Evolutionary conservation across 345 rosid species (phyloP), one percentile per base, ranked within the genome.

Genomic region (Acer campestre): DNA sequence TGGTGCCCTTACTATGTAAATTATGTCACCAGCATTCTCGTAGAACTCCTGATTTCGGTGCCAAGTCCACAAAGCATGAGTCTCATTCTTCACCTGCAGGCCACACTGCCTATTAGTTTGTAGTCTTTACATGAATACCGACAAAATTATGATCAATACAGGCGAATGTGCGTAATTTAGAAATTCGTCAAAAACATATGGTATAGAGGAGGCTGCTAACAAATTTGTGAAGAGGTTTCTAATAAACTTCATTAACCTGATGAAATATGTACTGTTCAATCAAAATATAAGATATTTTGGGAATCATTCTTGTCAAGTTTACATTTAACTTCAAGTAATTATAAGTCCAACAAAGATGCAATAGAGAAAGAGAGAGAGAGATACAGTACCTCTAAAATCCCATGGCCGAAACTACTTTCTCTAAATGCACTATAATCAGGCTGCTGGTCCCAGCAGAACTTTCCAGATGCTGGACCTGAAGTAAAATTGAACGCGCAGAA

Each of bases 371-470:
- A 31, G 35, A 31, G 35, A 31, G 35, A 35, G 38, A 35, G 27
- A 20, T 20, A 70, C 20, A 48, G n/a, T 83, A 96, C 99, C 99
- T 96, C 98, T 53, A 94, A 79, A 73, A 91, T 90, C 67, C 98
- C 99, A 79, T 92, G 97, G 74, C 99, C 99, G 35, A 94, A 94
- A 85, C 99, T 96, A 80, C 93, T 90, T 75, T 96, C 97, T 83
- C 99, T 86, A 70, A 89, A 86, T 69, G 97, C 99, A 71, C 97
- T 94, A 78, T 88, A 96, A 27, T 96, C 97, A 2, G 98, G 99
- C 74, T 96, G 99, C 75, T 72, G 77, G 62, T 94, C 91, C 99
- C 99, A 92, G 76, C 99, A 96, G 80, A 94, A 96, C 22, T 83
- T 86, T 55, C 94, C 97, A 38, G 87, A 64, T 14, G 89, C 87